Evolutionary conservation across 2,329 filamentous ascomycete genomes (phyloP).

Genomic region (Fusarium sp.): DNA sequence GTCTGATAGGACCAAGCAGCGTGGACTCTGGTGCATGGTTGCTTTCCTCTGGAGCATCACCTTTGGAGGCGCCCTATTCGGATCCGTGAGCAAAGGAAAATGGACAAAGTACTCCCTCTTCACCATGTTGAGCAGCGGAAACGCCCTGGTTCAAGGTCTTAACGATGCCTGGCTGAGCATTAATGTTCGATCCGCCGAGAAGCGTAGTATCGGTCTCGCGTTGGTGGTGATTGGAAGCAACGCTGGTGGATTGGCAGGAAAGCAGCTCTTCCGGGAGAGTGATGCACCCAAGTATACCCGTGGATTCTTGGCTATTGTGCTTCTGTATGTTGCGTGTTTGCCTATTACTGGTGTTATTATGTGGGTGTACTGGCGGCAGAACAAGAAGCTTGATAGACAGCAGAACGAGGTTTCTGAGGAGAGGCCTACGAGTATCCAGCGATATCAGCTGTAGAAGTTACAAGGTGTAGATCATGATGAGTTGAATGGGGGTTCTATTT

Average conservation of each 20-base stretch:
- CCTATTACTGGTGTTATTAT: conserved; percentile 29
- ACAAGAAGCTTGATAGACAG: conserved; percentile 17
- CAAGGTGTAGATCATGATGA: background rate
- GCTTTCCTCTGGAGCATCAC: conserved; percentile 36
- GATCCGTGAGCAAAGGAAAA: conserved; percentile 3
- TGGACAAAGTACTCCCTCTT: conserved; percentile 36
- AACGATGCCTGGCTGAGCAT: conserved; percentile 42
- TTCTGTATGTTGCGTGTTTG: conserved; percentile 29
- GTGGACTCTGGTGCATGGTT: conserved; percentile 34
- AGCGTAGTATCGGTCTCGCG: conserved; percentile 34
- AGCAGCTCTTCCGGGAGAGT: conserved; percentile 35
- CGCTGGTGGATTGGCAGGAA: conserved; percentile 34
- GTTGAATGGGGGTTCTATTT: background rate
- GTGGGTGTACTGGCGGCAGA: conserved; percentile 36
- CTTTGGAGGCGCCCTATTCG: conserved; percentile 30
- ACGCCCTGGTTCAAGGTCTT: conserved; percentile 33
- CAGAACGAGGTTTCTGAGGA: background rate
- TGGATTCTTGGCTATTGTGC: conserved; percentile 31
- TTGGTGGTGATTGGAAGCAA: conserved; percentile 41
- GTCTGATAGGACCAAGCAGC: conserved; percentile 30
- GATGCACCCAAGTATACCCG: conserved; percentile 33
- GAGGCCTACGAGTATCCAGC: background rate
- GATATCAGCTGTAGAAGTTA: background rate
- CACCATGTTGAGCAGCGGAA: conserved; percentile 30
- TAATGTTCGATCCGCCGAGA: conserved; percentile 24